Percentiles rank a stretch among this genome's conserved stretches.
Conservation (phyloP, 352 stramenopile species). For the Phytophthora multivora region DNA sequence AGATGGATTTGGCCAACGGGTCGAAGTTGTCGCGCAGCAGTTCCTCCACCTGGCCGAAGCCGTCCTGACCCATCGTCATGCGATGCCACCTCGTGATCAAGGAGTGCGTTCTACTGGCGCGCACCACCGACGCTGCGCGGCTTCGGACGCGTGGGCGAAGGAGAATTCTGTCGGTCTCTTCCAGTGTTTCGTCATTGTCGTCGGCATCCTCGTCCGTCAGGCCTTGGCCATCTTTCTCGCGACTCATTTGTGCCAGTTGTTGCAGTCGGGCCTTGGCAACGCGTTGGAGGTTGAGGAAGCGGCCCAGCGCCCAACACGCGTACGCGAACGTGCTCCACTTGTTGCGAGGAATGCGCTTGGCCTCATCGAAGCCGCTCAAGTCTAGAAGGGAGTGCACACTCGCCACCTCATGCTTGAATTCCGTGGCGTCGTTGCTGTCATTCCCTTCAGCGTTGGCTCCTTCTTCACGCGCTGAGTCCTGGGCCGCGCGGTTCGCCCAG, state of each 20-base stretch:
- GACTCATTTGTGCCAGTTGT: conserved; percentile 13
- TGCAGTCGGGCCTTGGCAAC: conserved; percentile 17
- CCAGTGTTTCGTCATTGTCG: conserved; percentile 10
- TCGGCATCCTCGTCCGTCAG: conserved; percentile 44
- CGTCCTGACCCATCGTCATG: conserved; percentile 50
- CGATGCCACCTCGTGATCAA: conserved; percentile 68
- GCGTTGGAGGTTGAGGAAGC: conserved; percentile 50
- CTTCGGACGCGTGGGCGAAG: conserved; percentile 32
- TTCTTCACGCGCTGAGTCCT: conserved; percentile 27
- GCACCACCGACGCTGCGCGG: conserved; percentile 48
- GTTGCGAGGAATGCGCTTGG: conserved; percentile 63
- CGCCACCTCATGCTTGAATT: conserved; percentile 59
- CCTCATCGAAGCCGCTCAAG: conserved; percentile 68
- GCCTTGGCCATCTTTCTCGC: conserved; percentile 23
- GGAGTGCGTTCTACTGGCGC: conserved; percentile 48
- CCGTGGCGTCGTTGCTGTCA: not conserved
- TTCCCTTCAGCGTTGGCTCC: not conserved
- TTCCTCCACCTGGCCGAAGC: conserved; percentile 39
- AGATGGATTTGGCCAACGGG: conserved; percentile 55
- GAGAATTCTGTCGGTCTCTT: conserved; percentile 16
- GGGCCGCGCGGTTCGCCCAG: conserved; percentile 60
- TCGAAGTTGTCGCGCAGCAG: conserved; percentile 64
- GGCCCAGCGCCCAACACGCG: conserved; percentile 61
- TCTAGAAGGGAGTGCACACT: conserved; percentile 73
- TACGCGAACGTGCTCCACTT: conserved; percentile 84